Evolutionary conservation across 2,329 filamentous ascomycete genomes (phyloP).

Genomic region (Rugonectria rugulosa): DNA sequence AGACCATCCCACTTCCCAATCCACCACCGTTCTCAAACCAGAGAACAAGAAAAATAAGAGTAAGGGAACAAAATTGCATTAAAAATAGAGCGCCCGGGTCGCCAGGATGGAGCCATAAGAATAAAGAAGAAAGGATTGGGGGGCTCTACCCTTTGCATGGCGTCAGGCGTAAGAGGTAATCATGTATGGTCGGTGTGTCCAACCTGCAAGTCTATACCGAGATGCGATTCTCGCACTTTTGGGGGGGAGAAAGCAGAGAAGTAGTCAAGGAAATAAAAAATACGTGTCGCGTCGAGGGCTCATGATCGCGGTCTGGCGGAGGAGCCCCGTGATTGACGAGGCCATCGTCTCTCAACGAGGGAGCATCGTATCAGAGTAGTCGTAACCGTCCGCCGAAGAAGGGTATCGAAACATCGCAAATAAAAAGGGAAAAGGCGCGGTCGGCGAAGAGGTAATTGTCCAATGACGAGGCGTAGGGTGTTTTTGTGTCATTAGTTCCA

Average conservation of each 20-base stretch:
- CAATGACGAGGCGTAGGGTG: slow-evolving; percentile 22
- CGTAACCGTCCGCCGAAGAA: slow-evolving; percentile 39
- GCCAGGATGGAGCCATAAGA: slow-evolving; percentile 41
- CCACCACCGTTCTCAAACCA: slow-evolving; percentile 22
- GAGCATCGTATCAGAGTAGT: slow-evolving; percentile 30
- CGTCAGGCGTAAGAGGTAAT: slow-evolving; percentile 31
- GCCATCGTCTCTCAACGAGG: background rate
- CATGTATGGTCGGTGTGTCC: slow-evolving; percentile 28
- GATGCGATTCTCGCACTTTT: slow-evolving; percentile 31
- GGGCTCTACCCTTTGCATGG: slow-evolving; percentile 38
- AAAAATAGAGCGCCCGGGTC: slow-evolving; percentile 35
- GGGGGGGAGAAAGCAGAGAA: slow-evolving; percentile 31
- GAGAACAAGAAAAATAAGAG: slow-evolving; percentile 24
- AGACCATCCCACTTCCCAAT: slow-evolving; percentile 29
- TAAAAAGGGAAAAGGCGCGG: slow-evolving; percentile 35
- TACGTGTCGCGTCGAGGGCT: slow-evolving; percentile 35
- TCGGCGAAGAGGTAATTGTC: slow-evolving; percentile 31
- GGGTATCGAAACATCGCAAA: slow-evolving; percentile 43
- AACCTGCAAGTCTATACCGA: slow-evolving; percentile 39
- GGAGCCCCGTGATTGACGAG: slow-evolving; percentile 12
- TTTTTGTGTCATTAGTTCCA: slow-evolving; percentile 72
- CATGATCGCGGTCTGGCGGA: slow-evolving; percentile 23
- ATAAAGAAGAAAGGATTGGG: slow-evolving; percentile 30
- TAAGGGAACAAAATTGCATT: slow-evolving; percentile 30
- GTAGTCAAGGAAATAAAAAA: slow-evolving; percentile 29